Conservation (phyloP, 2,329 filamentous ascomycete genomes). For the Epichloe baconii region DNA sequence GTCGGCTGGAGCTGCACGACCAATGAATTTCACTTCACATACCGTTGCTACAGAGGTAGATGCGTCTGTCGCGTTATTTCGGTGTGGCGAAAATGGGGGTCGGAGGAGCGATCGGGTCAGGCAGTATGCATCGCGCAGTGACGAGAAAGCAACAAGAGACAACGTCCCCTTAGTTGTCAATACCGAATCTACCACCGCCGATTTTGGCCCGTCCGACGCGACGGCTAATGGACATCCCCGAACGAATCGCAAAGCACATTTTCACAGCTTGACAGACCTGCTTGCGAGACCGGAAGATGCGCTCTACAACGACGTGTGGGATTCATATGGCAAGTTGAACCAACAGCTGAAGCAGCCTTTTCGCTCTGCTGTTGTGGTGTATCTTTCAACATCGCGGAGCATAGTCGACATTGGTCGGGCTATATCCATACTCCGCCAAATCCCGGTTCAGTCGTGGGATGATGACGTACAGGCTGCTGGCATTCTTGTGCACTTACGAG, state of each 20-base stretch:
- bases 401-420: conserved; percentile 31
- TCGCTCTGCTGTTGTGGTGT: conserved; percentile 23
- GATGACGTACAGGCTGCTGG: conserved; percentile 26
- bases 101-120: background rate
- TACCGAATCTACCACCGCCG: background rate
- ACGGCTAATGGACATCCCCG: background rate
- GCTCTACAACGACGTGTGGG: conserved; percentile 30
- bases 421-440: conserved; percentile 28
- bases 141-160: background rate
- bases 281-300: conserved; percentile 13
- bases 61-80: background rate
- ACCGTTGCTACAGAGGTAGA: conserved; percentile 6
- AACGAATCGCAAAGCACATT: background rate
- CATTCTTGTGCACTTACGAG: conserved; percentile 28
- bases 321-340: conserved; percentile 26
- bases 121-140: background rate
- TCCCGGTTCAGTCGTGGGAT: conserved; percentile 26
- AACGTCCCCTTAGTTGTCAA: no score
- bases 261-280: conserved; percentile 9
- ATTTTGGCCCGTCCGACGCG: background rate
- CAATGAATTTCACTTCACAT: conserved; percentile 16
- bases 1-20: conserved; percentile 9
- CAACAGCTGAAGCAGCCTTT: conserved; percentile 16
- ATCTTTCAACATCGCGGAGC: conserved; percentile 30
- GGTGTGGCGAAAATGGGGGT: background rate